phyloP scores from a whole-genome alignment of 108 stramenopile genomes.

The Fistulifera pelliculosa region DNA sequence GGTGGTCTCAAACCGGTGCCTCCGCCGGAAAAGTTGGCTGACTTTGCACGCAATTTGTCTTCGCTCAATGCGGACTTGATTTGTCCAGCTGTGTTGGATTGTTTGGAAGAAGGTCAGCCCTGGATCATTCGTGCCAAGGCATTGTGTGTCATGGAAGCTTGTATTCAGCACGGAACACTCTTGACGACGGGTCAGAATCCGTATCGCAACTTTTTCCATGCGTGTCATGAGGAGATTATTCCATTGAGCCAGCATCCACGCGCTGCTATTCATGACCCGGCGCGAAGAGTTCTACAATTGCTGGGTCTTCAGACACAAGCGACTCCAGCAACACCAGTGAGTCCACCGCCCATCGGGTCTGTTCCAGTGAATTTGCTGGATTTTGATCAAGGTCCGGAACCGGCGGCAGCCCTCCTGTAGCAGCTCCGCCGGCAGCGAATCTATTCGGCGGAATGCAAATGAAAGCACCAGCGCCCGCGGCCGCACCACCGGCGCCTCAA shows the following conservation, averaged over 20 bases:
- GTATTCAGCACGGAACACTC: conserved; percentile 26
- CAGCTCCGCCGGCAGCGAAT: neutral
- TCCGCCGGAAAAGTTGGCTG: conserved; percentile 71
- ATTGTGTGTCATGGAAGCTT: conserved; percentile 75
- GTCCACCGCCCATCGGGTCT: conserved; percentile 33
- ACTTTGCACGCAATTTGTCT: conserved; percentile 60
- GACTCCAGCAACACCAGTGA: conserved; percentile 28
- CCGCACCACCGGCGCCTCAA: no score
- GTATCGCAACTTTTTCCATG: conserved; percentile 77
- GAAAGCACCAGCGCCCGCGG: conserved; percentile 6
- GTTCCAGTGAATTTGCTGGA: conserved; percentile 55
- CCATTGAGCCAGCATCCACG: conserved; percentile 58
- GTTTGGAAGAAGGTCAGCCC: conserved; percentile 80
- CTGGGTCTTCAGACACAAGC: conserved; percentile 11
- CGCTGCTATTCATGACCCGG: conserved; percentile 57
- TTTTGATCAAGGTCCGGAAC: conserved; percentile 42
- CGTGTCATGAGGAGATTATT: conserved; percentile 64
- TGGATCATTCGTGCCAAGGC: conserved; percentile 89
- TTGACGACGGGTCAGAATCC: conserved; percentile 37
- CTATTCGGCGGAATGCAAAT: conserved; percentile 19
- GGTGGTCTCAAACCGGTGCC: conserved; percentile 93
- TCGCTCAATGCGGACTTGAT: conserved; percentile 81
- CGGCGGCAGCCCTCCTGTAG: conserved; percentile 3
- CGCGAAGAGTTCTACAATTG: conserved; percentile 49
- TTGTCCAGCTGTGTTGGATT: conserved; percentile 78